These are phyloP conservation scores for Typha latifolia DNA, from an alignment of 176 grass and related monocot species.

Conservation along the genomic window DNA sequence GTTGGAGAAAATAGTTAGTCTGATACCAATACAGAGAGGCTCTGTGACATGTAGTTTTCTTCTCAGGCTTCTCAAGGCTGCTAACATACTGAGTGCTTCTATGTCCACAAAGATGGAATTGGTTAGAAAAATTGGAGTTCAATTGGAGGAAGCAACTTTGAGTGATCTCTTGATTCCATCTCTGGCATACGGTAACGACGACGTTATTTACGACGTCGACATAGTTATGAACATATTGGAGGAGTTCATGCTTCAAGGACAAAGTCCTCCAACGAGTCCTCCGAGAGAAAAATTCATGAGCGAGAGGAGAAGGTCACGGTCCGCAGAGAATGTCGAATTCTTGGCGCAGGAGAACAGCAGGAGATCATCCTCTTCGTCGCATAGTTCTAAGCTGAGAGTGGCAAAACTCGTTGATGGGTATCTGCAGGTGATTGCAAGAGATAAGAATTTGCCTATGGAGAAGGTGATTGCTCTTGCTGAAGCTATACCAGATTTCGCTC, in stretches of 20 bases:
- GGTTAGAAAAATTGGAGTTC: constrained; percentile 42
- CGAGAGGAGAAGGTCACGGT: constrained; percentile 61
- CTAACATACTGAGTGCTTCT: constrained; percentile 56
- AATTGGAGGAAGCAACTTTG: constrained; percentile 63
- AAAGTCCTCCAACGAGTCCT: constrained; percentile 49
- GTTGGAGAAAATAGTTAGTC: constrained; percentile 78
- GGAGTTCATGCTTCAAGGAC: constrained; percentile 65
- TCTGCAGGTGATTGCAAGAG: constrained; percentile 51
- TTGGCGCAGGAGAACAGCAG: constrained; percentile 36
- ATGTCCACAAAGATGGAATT: constrained; percentile 53
- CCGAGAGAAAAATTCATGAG: constrained; percentile 14
- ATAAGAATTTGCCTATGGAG: constrained; percentile 57
- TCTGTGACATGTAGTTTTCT: constrained; percentile 72
- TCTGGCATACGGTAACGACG: constrained; percentile 23
- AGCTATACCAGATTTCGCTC: constrained; percentile 54
- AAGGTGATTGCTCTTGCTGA: constrained; percentile 78
- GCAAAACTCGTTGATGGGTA: constrained; percentile 69
- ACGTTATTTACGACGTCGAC: constrained; percentile 61
- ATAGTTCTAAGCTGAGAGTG: constrained; percentile 45
- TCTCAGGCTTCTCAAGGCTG: constrained; percentile 74
- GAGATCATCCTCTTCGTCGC: constrained; percentile 60
- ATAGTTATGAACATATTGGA: constrained; percentile 48
- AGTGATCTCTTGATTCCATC: constrained; percentile 68
- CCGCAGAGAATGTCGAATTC: constrained; percentile 71
- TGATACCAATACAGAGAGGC: constrained; percentile 54